Conservation (phyloP, 2,329 filamentous ascomycete species). For the Helminthosporium solani region DNA sequence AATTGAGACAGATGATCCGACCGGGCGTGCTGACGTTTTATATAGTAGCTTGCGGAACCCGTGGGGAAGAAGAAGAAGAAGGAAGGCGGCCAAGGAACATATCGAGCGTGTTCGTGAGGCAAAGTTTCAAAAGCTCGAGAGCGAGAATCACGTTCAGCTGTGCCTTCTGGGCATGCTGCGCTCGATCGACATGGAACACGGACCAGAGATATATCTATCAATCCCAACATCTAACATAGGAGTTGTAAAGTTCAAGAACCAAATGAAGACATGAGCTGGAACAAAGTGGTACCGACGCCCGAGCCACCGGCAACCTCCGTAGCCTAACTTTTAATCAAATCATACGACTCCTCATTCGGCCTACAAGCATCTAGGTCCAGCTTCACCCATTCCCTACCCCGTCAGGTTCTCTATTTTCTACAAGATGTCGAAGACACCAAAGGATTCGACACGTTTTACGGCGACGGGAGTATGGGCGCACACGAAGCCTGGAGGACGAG, state of each 20-base stretch:
- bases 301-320: constrained; percentile 31
- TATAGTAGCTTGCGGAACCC: neutral
- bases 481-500: constrained; percentile 56
- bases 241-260: no score
- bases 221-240: no score
- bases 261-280: constrained; percentile 1
- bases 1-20: no score
- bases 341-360: constrained; percentile 28
- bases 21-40: neutral
- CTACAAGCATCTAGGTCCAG: constrained; percentile 12
- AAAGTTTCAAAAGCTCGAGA: neutral
- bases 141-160: neutral
- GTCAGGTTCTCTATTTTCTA: constrained; percentile 4
- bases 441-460: constrained; percentile 79
- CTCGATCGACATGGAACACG: neutral
- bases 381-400: constrained; percentile 5
- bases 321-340: constrained; percentile 39
- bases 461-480: constrained; percentile 69
- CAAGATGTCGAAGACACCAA: constrained; percentile 65
- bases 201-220: no score
- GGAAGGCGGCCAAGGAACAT: neutral
- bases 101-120: neutral
- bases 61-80: neutral
- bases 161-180: neutral
- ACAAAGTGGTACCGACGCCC: constrained; percentile 11